Evolutionary conservation across 768 basidiomycete genomes (phyloP).

Genomic region (Leccinellum albellum): DNA sequence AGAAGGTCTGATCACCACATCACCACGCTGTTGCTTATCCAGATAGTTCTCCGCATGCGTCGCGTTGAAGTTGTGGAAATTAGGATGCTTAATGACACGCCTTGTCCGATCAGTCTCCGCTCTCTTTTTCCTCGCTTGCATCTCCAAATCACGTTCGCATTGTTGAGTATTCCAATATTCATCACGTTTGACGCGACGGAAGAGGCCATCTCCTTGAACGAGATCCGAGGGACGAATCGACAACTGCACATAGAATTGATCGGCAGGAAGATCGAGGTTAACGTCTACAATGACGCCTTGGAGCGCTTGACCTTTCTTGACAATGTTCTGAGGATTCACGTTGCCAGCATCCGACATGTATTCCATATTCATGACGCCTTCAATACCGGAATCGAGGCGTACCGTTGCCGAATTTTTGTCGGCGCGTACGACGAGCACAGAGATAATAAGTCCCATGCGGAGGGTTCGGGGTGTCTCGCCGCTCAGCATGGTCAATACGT

Average conservation of each 20-base stretch:
- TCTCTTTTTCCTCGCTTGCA: slow-evolving; percentile 78
- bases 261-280: slow-evolving; percentile 56
- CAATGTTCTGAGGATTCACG: slow-evolving; percentile 41
- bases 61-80: slow-evolving; percentile 94
- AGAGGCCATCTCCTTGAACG: slow-evolving; percentile 55
- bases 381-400: slow-evolving; percentile 90
- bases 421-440: slow-evolving; percentile 62
- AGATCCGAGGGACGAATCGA: slow-evolving; percentile 67
- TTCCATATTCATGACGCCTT: slow-evolving; percentile 65
- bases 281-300: slow-evolving; percentile 75
- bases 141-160: slow-evolving; percentile 63
- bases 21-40: slow-evolving; percentile 87
- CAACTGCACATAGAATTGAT: slow-evolving; percentile 67
- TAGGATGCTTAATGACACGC: slow-evolving; percentile 93
- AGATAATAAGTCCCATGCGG: slow-evolving; percentile 75
- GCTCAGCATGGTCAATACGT: slow-evolving; percentile 91
- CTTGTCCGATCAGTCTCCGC: slow-evolving; percentile 76
- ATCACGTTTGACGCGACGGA: slow-evolving; percentile 58
- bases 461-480: slow-evolving; percentile 85
- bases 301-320: slow-evolving; percentile 78
- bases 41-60: slow-evolving; percentile 86
- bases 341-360: slow-evolving; percentile 53
- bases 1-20: slow-evolving; percentile 94
- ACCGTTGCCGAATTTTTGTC: slow-evolving; percentile 47
- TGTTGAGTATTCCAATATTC: slow-evolving; percentile 63